phyloP scores from a whole-genome alignment of 1,139 yeast genomes.

The Yamadazyma blattariae region DNA sequence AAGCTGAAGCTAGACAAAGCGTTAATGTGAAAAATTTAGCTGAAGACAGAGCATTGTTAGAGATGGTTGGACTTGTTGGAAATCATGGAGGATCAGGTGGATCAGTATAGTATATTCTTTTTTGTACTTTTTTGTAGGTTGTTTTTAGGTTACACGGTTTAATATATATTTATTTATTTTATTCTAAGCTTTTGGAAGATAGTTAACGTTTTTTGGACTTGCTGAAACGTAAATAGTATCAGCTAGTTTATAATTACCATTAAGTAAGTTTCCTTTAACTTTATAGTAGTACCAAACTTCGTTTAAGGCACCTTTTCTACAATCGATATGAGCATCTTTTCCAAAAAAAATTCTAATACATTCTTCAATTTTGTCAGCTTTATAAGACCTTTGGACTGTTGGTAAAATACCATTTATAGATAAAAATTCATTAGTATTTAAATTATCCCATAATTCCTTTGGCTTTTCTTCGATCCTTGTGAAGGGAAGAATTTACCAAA shows the following conservation, averaged over 20 bases:
- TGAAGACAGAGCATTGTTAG: conserved; percentile 83
- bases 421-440: conserved; percentile 35
- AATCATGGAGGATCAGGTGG: conserved; percentile 60
- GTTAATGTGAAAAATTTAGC: conserved; percentile 64
- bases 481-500: conserved; percentile 32
- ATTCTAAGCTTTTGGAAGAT: conserved; percentile 22
- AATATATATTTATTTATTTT: neutral
- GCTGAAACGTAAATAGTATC: conserved; percentile 19
- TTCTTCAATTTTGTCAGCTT: conserved; percentile 23
- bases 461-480: conserved; percentile 19
- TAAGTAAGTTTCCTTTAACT: conserved; percentile 33
- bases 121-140: neutral
- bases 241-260: conserved; percentile 31
- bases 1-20: conserved; percentile 73
- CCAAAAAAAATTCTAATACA: conserved; percentile 30
- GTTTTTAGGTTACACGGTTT: neutral
- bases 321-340: conserved; percentile 34
- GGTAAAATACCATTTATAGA: conserved; percentile 34
- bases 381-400: conserved; percentile 25
- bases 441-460: conserved; percentile 31
- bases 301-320: conserved; percentile 29
- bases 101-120: conserved; percentile 12
- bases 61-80: conserved; percentile 89
- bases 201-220: conserved; percentile 29
- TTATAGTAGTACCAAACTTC: conserved; percentile 41